Evolutionary conservation across 495 filamentous ascomycete genomes (phyloP).

Genomic region (Podospora pseudopauciseta): DNA sequence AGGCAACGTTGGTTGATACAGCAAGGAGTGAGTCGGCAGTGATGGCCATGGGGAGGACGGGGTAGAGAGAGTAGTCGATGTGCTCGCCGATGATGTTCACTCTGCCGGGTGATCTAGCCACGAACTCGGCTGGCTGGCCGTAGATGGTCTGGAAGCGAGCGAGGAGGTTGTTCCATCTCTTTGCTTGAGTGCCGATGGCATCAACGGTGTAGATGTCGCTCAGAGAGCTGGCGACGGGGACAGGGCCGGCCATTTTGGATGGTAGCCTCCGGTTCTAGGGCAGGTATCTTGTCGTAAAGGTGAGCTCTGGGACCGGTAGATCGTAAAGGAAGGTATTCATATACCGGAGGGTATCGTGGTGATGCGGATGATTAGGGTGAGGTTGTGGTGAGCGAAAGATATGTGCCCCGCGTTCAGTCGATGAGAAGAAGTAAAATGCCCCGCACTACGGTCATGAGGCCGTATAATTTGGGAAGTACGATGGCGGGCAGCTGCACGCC

Average conservation of each 20-base stretch:
- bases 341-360: background rate
- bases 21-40: slow-evolving; percentile 87
- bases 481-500: background rate
- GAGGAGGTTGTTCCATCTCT: slow-evolving; percentile 70
- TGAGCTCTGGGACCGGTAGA: background rate
- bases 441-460: slow-evolving; percentile 7
- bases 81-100: slow-evolving; percentile 99
- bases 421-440: slow-evolving; percentile 2
- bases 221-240: slow-evolving; percentile 58
- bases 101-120: slow-evolving; percentile 84
- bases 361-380: background rate
- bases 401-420: slow-evolving; percentile 2
- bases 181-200: slow-evolving; percentile 51
- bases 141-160: slow-evolving; percentile 70
- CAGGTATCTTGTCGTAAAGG: background rate
- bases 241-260: slow-evolving; percentile 51
- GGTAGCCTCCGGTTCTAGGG: background rate
- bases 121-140: slow-evolving; percentile 68
- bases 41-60: slow-evolving; percentile 93
- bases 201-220: slow-evolving; percentile 66
- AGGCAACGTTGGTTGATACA: slow-evolving; percentile 58
- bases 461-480: background rate
- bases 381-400: background rate
- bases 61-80: slow-evolving; percentile 97
- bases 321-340: background rate